Evolutionary conservation across 257 asterid genomes (phyloP).

Genomic region (Solanum ahanhuiri): DNA sequence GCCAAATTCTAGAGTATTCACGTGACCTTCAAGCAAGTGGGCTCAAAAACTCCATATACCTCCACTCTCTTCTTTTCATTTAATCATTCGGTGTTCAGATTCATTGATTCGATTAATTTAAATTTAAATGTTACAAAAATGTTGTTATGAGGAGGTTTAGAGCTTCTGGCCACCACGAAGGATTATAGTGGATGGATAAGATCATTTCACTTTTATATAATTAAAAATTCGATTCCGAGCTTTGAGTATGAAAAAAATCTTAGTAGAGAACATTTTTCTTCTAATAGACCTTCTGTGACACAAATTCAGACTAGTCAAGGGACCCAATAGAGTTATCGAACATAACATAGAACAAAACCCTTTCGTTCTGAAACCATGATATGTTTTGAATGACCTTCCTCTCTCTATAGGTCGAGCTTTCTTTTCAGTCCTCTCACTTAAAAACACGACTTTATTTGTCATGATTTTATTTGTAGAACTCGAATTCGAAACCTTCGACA

Average conservation of each 20-base stretch:
- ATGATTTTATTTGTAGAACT: not conserved
- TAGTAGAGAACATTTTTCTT: not conserved
- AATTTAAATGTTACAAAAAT: not conserved
- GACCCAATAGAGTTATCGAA: not conserved
- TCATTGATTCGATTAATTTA: not conserved
- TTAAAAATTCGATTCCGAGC: rapidly evolving
- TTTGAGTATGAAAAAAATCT: not conserved
- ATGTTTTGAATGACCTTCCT: not conserved
- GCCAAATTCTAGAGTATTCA: not conserved
- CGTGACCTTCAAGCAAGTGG: not conserved
- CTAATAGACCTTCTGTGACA: not conserved
- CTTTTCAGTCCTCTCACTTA: not conserved
- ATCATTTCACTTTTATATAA: rapidly evolving
- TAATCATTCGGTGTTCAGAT: not conserved
- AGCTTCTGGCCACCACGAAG: rapidly evolving
- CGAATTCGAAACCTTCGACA: not conserved
- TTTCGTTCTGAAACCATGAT: too few relatives aligned
- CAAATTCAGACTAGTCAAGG: not conserved
- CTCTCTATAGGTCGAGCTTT: not conserved
- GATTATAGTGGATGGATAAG: not conserved
- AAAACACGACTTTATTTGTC: not conserved
- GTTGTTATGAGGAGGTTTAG: not conserved
- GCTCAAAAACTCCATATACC: not conserved
- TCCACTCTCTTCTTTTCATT: not conserved
- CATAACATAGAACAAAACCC: not conserved